phyloP scores from a whole-genome alignment of 305 asterid genomes.

The Rubia tinctorum region DNA sequence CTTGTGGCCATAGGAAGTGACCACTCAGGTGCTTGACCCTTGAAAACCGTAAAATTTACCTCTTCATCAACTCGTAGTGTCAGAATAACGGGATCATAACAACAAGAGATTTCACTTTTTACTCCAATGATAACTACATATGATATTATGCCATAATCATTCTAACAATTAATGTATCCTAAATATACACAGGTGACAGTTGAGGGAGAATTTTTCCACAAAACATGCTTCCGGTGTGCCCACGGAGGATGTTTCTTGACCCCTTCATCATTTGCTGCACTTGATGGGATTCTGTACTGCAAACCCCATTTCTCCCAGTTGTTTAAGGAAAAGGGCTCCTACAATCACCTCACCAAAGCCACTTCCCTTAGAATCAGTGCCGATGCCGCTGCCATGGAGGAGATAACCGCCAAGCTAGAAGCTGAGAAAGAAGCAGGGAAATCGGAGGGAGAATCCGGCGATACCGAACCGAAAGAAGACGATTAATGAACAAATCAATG shows the following conservation, averaged over 20 bases:
- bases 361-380: slow-evolving; percentile 41
- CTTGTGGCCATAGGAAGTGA: too few relatives aligned
- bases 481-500: neutral
- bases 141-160: too few relatives aligned
- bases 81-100: too few relatives aligned
- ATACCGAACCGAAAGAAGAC: slow-evolving; percentile 4
- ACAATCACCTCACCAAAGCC: slow-evolving; percentile 53
- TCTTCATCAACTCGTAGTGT: too few relatives aligned
- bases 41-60: too few relatives aligned
- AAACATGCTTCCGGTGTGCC: slow-evolving; percentile 67
- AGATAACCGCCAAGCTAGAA: neutral
- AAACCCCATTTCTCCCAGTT: slow-evolving; percentile 78
- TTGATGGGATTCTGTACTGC: slow-evolving; percentile 78
- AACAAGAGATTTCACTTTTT: too few relatives aligned
- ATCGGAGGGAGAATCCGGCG: neutral
- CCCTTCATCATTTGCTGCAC: slow-evolving; percentile 74
- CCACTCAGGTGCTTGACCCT: too few relatives aligned
- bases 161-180: neutral
- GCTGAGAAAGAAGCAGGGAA: neutral
- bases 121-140: too few relatives aligned
- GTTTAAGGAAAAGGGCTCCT: slow-evolving; percentile 75
- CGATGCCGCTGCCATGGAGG: neutral
- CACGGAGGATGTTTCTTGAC: slow-evolving; percentile 76
- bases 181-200: slow-evolving; percentile 43
- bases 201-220: slow-evolving; percentile 71